Percentiles rank a stretch among this genome's conserved stretches.
phyloP scores from a whole-genome alignment of 768 basidiomycete genomes.

The Leccinum arenicola region DNA sequence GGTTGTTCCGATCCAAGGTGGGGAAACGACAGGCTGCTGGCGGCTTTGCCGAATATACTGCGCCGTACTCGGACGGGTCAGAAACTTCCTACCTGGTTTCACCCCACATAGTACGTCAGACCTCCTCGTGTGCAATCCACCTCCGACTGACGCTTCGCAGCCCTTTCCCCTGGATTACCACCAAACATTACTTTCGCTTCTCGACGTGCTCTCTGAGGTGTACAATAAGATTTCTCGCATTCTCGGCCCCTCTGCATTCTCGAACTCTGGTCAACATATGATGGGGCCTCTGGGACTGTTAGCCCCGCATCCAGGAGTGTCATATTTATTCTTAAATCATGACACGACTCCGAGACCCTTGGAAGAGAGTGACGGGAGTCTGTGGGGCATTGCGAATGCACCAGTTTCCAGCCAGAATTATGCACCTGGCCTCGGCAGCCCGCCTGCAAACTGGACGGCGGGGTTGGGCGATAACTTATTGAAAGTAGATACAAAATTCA shows the following conservation, averaged over 20 bases:
- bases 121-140: not conserved
- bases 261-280: conserved; percentile 69
- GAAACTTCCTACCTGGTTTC: conserved; percentile 70
- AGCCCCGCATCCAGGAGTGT: conserved; percentile 79
- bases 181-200: conserved; percentile 82
- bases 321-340: conserved; percentile 59
- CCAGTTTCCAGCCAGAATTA: conserved; percentile 29
- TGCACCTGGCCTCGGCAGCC: conserved; percentile 40
- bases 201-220: conserved; percentile 85
- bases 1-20: conserved; percentile 59
- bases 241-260: conserved; percentile 78
- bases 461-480: conserved; percentile 67
- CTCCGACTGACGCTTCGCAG: conserved; percentile 36
- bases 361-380: conserved; percentile 47
- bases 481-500: conserved; percentile 83
- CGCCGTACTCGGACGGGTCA: conserved; percentile 54
- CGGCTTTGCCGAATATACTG: conserved; percentile 57
- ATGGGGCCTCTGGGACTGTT: conserved; percentile 71
- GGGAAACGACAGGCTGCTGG: conserved; percentile 51
- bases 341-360: conserved; percentile 38
- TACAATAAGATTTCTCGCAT: conserved; percentile 85
- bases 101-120: conserved; percentile 67
- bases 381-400: conserved; percentile 73
- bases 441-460: conserved; percentile 61
- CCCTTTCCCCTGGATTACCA: conserved; percentile 90